Conservation (phyloP, 345 rosid species). For the Bretschneidera sinensis region DNA sequence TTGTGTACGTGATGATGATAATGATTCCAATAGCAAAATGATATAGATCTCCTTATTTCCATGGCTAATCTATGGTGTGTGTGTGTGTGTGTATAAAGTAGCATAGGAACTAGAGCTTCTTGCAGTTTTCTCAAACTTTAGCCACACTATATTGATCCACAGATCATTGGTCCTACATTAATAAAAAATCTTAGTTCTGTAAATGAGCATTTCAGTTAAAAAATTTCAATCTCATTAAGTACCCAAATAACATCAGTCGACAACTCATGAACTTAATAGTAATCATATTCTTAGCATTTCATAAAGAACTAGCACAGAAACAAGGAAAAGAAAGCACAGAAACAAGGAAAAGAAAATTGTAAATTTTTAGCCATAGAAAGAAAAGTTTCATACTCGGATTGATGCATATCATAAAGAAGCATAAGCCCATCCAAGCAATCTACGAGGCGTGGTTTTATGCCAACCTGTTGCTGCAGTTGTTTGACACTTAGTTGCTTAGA, state of each 20-base stretch:
- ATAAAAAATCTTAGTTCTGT: too few relatives aligned
- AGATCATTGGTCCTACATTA: too few relatives aligned
- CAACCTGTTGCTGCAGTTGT: conserved; percentile 51
- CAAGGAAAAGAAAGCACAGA: background rate
- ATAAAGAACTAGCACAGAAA: conserved; percentile 1
- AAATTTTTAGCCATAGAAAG: background rate
- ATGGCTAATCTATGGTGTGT: background rate
- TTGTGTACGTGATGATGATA: background rate
- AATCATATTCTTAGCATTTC: too few relatives aligned
- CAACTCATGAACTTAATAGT: too few relatives aligned
- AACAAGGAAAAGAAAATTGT: background rate
- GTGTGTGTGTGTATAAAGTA: background rate
- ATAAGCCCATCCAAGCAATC: conserved; percentile 75
- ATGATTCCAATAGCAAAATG: background rate
- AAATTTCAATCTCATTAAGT: background rate
- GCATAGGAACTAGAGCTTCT: background rate
- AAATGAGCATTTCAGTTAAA: conserved; percentile 3
- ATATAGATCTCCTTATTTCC: background rate
- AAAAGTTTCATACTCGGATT: conserved; percentile 49
- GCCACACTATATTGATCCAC: background rate
- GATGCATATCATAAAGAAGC: conserved; percentile 63
- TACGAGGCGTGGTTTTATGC: conserved; percentile 59
- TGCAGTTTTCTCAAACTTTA: background rate
- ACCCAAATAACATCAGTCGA: conserved; percentile 3
- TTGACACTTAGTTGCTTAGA: conserved; percentile 33